Conservation (phyloP, 495 filamentous ascomycete genomes). For the Venustampulla echinocandica region DNA sequence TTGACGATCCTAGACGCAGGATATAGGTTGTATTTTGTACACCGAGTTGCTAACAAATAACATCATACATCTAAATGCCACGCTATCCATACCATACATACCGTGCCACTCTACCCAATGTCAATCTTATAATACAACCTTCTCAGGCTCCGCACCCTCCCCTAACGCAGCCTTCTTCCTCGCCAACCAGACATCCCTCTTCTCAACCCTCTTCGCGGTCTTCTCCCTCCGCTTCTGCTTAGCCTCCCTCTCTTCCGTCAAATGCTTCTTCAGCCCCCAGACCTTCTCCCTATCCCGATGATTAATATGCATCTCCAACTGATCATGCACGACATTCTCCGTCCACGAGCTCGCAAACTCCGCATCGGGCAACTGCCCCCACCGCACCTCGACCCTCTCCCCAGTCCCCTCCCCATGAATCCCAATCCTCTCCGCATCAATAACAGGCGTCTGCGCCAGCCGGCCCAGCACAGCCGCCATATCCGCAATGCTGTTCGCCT, state of each 20-base stretch:
- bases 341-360: slow-evolving; percentile 63
- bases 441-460: slow-evolving; percentile 3
- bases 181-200: too few species aligned
- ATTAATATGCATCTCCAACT: slow-evolving; percentile 25
- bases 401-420: slow-evolving; percentile 29
- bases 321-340: slow-evolving; percentile 54
- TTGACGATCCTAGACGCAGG: too few species aligned
- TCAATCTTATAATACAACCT: too few species aligned
- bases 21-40: too few species aligned
- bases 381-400: slow-evolving; percentile 50
- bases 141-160: too few species aligned
- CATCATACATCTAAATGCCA: too few species aligned
- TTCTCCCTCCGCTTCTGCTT: neutral
- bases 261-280: neutral
- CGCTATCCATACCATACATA: too few species aligned
- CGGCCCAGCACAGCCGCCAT: slow-evolving; percentile 66
- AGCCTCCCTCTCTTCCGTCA: neutral
- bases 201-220: too few species aligned
- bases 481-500: slow-evolving; percentile 81
- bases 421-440: slow-evolving; percentile 25
- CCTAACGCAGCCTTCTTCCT: too few species aligned
- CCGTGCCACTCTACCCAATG: too few species aligned
- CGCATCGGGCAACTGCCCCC: slow-evolving; percentile 58
- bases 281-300: neutral
- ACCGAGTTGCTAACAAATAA: too few species aligned